phyloP scores from a whole-genome alignment of 768 basidiomycete species.

The Auriscalpium microsporum region DNA sequence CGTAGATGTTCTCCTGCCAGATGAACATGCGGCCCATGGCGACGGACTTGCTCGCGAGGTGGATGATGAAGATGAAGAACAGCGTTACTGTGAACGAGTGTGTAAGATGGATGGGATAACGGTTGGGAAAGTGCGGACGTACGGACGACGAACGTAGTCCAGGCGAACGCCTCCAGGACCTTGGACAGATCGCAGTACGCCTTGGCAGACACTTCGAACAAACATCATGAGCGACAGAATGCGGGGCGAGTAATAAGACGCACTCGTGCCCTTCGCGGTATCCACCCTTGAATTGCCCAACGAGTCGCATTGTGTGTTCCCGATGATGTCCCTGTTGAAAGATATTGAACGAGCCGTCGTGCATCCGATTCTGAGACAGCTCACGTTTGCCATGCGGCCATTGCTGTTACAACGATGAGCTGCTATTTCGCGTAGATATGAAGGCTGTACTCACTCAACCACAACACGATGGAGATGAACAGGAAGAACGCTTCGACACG shows the following conservation, averaged over 20 bases:
- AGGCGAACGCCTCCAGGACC: constrained; percentile 14
- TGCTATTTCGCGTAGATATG: background rate
- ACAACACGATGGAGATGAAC: constrained; percentile 11
- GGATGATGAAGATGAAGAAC: constrained; percentile 10
- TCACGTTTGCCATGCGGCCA: constrained; percentile 14
- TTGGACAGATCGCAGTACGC: constrained; percentile 15
- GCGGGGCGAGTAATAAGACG: background rate
- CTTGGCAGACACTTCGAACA: constrained; percentile 10
- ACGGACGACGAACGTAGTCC: constrained; percentile 7
- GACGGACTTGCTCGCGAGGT: constrained; percentile 8
- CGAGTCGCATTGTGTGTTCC: constrained; percentile 9
- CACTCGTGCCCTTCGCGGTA: constrained; percentile 13
- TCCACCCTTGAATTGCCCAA: constrained; percentile 1
- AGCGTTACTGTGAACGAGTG: constrained; percentile 3
- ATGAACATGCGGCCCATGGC: constrained; percentile 10
- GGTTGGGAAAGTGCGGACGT: background rate
- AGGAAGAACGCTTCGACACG: constrained; percentile 9
- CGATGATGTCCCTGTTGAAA: constrained; percentile 7
- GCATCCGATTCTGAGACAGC: background rate
- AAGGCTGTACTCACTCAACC: constrained; percentile 9
- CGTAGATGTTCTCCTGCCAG: constrained; percentile 13
- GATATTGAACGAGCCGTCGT: background rate
- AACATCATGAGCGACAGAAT: background rate
- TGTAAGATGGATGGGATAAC: background rate
- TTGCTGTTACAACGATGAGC: background rate